These are phyloP conservation scores for Bretschneidera sinensis DNA, from an alignment of 345 rosid genomes.

Conservation along the genomic window DNA sequence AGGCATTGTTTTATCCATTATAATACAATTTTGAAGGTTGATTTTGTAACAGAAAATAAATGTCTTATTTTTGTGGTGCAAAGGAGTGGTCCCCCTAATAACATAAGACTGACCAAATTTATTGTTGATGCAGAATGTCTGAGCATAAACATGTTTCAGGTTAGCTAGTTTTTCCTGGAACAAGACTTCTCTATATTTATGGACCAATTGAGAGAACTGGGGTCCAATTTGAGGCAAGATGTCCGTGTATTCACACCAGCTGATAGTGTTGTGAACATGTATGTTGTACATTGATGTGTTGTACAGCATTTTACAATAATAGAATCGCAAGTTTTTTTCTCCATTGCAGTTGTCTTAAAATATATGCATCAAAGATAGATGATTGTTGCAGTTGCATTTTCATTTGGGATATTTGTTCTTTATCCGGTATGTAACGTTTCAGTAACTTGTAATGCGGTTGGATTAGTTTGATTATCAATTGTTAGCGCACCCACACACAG, in stretches of 20 bases:
- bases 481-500: too few species aligned
- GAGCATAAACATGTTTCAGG: conserved; percentile 6
- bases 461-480: too few species aligned
- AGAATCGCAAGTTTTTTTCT: conserved; percentile 1
- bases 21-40: not conserved
- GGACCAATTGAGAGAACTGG: not conserved
- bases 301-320: conserved; percentile 20
- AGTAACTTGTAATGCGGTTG: too few species aligned
- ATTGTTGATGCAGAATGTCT: conserved; percentile 21
- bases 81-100: not conserved
- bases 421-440: too few species aligned
- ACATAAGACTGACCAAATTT: not conserved
- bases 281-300: conserved; percentile 17
- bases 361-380: not conserved
- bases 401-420: not conserved
- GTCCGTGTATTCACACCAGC: not conserved
- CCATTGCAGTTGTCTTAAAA: not conserved
- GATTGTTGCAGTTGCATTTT: not conserved
- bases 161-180: conserved; percentile 9
- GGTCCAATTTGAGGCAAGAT: not conserved
- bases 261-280: conserved; percentile 15
- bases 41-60: too few species aligned
- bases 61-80: not conserved
- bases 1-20: not conserved
- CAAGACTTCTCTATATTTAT: not conserved